Percentiles rank a stretch among this genome's conserved stretches.
Evolutionary conservation across 225 moss, liverwort and hornwort species (phyloP).

Genomic region (Neckera pumila): DNA sequence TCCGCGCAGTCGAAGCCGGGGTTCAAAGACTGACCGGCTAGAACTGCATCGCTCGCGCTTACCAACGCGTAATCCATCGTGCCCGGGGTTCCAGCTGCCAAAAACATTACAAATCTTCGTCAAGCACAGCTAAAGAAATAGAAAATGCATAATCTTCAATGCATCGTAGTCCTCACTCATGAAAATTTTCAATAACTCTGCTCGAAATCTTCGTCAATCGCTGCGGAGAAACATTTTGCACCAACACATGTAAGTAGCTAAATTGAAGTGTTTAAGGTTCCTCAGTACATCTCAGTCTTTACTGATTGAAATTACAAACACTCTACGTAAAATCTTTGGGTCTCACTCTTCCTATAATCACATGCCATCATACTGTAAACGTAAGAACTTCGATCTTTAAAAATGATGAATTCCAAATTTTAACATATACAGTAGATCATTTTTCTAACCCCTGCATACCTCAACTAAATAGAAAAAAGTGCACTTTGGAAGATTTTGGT

Average conservation of each 20-base stretch:
- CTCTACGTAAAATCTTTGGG: not conserved
- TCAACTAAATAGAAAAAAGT: not conserved
- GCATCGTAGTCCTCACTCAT: not conserved
- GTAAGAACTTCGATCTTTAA: no score
- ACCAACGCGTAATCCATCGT: not conserved
- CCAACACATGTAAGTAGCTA: not conserved
- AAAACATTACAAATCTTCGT: not conserved
- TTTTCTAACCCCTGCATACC: no score
- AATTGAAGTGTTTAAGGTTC: not conserved
- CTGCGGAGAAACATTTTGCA: no score
- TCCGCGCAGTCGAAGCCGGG: constrained; percentile 29
- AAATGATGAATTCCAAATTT: not conserved
- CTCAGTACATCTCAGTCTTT: not conserved
- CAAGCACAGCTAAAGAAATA: not conserved
- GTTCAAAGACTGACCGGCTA: not conserved
- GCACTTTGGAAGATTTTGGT: not conserved
- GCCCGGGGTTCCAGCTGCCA: constrained; percentile 33
- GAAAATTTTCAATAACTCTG: not conserved
- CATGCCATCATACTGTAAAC: not conserved
- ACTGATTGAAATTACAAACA: not conserved
- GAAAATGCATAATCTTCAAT: not conserved
- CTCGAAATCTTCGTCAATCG: not conserved
- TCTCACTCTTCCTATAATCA: not conserved
- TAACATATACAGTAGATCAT: no score
- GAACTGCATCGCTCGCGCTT: constrained; percentile 4